phyloP scores from a whole-genome alignment of 495 filamentous ascomycete genomes.

The Aspergillus heteromorphus region DNA sequence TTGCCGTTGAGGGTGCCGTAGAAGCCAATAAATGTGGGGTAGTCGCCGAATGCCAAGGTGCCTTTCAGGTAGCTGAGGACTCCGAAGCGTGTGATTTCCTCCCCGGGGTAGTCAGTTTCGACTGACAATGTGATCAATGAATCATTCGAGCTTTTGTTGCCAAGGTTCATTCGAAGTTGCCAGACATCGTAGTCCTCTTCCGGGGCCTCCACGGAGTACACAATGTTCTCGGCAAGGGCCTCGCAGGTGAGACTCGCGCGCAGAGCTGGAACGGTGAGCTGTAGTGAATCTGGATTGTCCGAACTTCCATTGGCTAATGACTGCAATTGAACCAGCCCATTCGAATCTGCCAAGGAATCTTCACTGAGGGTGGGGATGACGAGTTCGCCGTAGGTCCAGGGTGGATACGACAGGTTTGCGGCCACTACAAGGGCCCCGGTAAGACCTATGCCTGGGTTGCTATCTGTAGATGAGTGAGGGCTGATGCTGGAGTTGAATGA shows the following conservation, averaged over 20 bases:
- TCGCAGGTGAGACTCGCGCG: slow-evolving; percentile 3
- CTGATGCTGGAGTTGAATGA: slow-evolving; percentile 2
- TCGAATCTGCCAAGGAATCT: background rate
- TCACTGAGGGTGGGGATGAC: slow-evolving; percentile 5
- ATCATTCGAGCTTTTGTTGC: background rate
- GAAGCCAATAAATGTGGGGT: background rate
- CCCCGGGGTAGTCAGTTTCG: background rate
- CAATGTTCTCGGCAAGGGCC: background rate
- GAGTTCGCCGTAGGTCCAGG: slow-evolving; percentile 18
- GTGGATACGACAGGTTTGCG: slow-evolving; percentile 12
- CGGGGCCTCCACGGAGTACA: background rate
- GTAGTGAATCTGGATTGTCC: background rate
- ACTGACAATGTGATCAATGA: background rate
- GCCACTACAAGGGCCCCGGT: slow-evolving; percentile 2
- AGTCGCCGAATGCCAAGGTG: background rate
- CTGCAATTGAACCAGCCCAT: background rate
- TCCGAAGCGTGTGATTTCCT: background rate
- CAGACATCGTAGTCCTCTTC: background rate
- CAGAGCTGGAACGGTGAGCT: slow-evolving; percentile 5
- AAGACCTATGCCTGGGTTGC: background rate
- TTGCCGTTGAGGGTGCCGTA: background rate
- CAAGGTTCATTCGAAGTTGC: background rate
- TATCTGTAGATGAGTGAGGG: background rate
- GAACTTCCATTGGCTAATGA: background rate
- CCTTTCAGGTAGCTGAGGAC: background rate